These are phyloP conservation scores for Cutaneotrichosporon arboriforme DNA, from an alignment of 1,284 basidiomycete species.

Conservation along the genomic window DNA sequence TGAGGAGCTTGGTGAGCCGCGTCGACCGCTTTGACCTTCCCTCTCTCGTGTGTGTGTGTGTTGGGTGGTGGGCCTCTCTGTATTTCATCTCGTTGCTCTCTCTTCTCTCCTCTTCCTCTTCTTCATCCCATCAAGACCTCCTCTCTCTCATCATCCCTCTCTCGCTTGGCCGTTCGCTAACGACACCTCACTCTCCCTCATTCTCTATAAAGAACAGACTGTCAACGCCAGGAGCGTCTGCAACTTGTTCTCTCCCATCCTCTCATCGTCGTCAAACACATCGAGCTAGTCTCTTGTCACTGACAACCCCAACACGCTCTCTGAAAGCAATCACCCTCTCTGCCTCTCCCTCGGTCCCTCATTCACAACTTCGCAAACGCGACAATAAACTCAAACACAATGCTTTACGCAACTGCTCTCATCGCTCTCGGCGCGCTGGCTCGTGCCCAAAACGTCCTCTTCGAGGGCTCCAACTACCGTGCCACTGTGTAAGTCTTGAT, in stretches of 20 bases:
- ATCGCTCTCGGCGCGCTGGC: constrained; percentile 9
- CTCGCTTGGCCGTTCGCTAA: no score
- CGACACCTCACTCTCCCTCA: not conserved
- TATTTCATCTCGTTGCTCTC: not conserved
- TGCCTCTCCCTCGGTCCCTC: not conserved
- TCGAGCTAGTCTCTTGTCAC: not conserved
- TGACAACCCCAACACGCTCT: not conserved
- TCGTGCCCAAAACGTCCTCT: constrained; percentile 14
- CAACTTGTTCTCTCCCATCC: not conserved
- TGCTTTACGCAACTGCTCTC: constrained; percentile 7
- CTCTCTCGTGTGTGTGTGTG: no score
- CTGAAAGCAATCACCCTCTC: not conserved
- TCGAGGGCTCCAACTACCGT: constrained; percentile 1
- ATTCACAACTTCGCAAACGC: not conserved
- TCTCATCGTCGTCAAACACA: not conserved
- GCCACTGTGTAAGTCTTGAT: constrained; percentile 15
- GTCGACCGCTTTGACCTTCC: no score
- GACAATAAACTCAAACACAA: not conserved
- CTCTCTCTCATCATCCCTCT: not conserved
- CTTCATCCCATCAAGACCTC: not conserved
- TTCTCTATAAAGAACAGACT: not conserved
- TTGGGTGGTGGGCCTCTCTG: not conserved
- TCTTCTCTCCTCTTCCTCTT: not conserved
- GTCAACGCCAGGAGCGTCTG: not conserved
- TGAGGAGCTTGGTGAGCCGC: no score